These are phyloP conservation scores for Monilinia fructicola DNA, from an alignment of 2,329 filamentous ascomycete genomes.

Conservation along the genomic window DNA sequence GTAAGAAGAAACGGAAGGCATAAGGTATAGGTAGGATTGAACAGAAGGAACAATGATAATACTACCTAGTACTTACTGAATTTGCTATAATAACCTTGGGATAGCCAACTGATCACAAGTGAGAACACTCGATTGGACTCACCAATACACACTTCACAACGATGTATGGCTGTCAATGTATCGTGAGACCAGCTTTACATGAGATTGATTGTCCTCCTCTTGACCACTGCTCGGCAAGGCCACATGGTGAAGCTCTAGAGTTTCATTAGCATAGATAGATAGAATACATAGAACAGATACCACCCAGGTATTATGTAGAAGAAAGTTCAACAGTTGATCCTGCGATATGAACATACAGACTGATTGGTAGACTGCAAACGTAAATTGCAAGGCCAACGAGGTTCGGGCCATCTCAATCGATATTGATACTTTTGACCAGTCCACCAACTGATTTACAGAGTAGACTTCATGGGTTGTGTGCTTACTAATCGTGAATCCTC, in stretches of 20 bases:
- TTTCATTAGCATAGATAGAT: too few relatives aligned
- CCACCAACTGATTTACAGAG: too few relatives aligned
- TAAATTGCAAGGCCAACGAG: not conserved
- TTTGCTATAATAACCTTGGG: not conserved
- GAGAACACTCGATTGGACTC: not conserved
- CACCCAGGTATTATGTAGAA: too few relatives aligned
- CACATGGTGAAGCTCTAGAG: too few relatives aligned
- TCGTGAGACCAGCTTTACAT: not conserved
- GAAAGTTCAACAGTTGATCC: too few relatives aligned
- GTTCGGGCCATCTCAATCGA: not conserved
- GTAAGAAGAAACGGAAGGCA: not conserved
- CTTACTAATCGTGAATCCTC: not conserved
- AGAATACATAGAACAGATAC: too few relatives aligned
- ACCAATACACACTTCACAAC: not conserved
- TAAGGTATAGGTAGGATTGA: not conserved
- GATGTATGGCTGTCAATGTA: not conserved
- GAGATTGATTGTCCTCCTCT: too few relatives aligned
- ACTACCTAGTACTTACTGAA: not conserved
- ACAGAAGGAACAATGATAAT: slow-evolving; percentile 4
- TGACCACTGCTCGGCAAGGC: too few relatives aligned
- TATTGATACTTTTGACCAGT: not conserved
- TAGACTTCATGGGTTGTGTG: not conserved
- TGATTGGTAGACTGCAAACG: not conserved
- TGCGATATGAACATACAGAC: too few relatives aligned
- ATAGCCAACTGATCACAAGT: not conserved